Evolutionary conservation across 2,329 filamentous ascomycete genomes (phyloP).

Genomic region (Colletotrichum acutatum): DNA sequence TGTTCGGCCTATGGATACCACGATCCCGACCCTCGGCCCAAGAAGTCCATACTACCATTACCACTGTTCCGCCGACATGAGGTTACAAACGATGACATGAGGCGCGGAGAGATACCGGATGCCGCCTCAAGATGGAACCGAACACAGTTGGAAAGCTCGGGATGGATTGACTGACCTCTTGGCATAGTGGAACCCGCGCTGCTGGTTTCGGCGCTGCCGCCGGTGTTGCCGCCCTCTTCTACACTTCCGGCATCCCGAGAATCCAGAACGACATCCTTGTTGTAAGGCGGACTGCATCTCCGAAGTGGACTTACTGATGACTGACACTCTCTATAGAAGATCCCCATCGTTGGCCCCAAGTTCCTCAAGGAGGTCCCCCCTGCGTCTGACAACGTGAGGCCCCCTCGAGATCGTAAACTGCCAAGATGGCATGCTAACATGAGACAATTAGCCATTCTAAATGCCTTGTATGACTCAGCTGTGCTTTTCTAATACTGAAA

Average conservation of each 20-base stretch:
- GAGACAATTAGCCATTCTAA: constrained; percentile 52
- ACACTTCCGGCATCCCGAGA: constrained; percentile 70
- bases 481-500: background rate
- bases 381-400: constrained; percentile 69
- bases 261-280: constrained; percentile 69
- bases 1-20: background rate
- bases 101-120: background rate
- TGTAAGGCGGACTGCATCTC: constrained; percentile 49
- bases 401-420: no score
- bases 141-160: background rate
- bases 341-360: constrained; percentile 63
- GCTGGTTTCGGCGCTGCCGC: constrained; percentile 68
- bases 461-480: background rate
- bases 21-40: background rate
- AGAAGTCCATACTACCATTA: background rate
- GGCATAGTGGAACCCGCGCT: constrained; percentile 59
- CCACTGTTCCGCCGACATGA: background rate
- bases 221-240: constrained; percentile 68
- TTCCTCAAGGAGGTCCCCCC: constrained; percentile 66
- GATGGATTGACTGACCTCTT: background rate
- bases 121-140: background rate
- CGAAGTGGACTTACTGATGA: constrained; percentile 34
- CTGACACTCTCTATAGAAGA: constrained; percentile 52
- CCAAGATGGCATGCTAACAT: background rate
- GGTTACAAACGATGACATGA: background rate